Evolutionary conservation across 1,284 basidiomycete genomes (phyloP).

Genomic region (Cutaneotrichosporon cyanovorans): DNA sequence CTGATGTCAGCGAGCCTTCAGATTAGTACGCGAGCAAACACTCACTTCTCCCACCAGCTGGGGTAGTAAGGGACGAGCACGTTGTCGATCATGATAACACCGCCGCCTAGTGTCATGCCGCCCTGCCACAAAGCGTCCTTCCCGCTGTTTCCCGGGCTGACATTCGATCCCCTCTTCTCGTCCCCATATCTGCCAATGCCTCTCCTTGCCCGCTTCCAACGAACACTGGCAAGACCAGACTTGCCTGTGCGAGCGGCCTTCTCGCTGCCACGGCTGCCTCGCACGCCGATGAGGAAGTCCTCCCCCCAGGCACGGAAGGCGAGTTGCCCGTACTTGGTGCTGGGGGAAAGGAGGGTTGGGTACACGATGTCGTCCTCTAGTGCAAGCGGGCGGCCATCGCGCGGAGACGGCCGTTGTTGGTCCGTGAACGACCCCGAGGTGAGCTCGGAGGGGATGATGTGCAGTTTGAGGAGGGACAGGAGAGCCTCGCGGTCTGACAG

Average conservation of each 20-base stretch:
- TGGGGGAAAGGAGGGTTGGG: constrained; percentile 59
- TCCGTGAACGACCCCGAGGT: constrained; percentile 5
- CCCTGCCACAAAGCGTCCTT: constrained; percentile 29
- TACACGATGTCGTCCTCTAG: constrained; percentile 66
- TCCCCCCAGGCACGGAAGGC: constrained; percentile 58
- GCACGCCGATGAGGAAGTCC: constrained; percentile 75
- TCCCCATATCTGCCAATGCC: too few species aligned
- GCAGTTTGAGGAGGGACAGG: constrained; percentile 69
- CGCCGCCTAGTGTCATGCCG: constrained; percentile 54
- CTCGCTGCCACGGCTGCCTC: constrained; percentile 62
- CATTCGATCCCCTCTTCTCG: too few species aligned
- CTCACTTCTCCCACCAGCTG: constrained; percentile 59
- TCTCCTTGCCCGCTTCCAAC: constrained; percentile 27
- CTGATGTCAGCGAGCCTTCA: constrained; percentile 8
- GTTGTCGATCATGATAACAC: constrained; percentile 79
- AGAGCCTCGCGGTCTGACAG: constrained; percentile 59
- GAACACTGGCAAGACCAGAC: constrained; percentile 70
- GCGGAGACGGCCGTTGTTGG: constrained; percentile 12
- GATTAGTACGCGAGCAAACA: not conserved
- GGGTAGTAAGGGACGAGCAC: constrained; percentile 80
- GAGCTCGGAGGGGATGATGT: constrained; percentile 61
- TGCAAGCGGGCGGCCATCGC: constrained; percentile 55
- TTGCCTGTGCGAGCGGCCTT: constrained; percentile 54
- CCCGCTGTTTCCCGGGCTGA: constrained; percentile 2
- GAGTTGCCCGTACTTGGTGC: constrained; percentile 67